Conservation (phyloP, 148 eudicot species). For the Arbutus unedo region DNA sequence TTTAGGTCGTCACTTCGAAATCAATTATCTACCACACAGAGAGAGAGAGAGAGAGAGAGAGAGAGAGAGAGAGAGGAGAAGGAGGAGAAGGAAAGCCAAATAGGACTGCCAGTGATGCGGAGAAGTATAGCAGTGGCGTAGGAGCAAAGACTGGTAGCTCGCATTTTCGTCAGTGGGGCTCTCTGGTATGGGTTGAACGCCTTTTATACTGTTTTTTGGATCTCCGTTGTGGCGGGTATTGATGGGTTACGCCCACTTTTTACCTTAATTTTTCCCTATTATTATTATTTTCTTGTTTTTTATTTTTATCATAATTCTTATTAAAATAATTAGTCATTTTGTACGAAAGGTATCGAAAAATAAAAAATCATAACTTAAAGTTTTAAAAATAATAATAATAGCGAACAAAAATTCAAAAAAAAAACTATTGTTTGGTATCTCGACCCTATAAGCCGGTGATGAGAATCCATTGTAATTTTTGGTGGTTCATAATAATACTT, state of each 20-base stretch:
- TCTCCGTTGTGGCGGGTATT: not conserved
- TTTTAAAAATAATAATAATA: too few species aligned
- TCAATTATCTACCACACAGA: not conserved
- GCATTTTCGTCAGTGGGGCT: not conserved
- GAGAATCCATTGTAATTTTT: too few species aligned
- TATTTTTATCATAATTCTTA: too few species aligned
- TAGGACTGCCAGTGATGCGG: not conserved
- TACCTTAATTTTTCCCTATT: too few species aligned
- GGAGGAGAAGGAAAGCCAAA: not conserved
- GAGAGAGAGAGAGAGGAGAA: not conserved
- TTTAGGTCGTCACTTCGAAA: not conserved
- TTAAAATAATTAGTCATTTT: too few species aligned
- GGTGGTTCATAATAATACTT: too few species aligned
- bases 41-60: slow-evolving; percentile 9
- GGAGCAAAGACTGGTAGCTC: not conserved
- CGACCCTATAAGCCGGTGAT: too few species aligned
- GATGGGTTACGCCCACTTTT: not conserved
- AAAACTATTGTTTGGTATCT: too few species aligned
- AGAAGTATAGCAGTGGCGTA: not conserved
- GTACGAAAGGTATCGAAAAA: too few species aligned
- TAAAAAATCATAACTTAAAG: too few species aligned
- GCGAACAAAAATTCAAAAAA: too few species aligned
- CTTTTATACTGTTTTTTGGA: not conserved
- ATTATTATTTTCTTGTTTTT: too few species aligned
- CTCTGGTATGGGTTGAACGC: not conserved